phyloP scores from a whole-genome alignment of 805 yeast species.

The Barnettozyma wickerhamii region DNA sequence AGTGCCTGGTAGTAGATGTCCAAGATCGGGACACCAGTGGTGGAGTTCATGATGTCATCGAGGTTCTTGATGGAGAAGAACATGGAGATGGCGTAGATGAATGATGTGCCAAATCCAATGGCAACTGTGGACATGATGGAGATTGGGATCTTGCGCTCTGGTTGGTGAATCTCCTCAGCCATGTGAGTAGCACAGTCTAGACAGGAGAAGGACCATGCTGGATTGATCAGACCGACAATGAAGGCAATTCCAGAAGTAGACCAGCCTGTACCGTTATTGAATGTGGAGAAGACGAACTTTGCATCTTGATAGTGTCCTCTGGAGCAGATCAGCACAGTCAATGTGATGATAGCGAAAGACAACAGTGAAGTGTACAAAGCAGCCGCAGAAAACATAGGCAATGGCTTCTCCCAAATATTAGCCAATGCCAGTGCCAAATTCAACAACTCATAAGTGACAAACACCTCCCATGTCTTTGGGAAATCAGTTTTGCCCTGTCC shows the following conservation, averaged over 20 bases:
- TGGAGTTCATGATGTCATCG: conserved; percentile 41
- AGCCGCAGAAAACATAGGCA: conserved; percentile 46
- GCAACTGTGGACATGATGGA: conserved; percentile 60
- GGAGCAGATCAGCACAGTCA: conserved; percentile 48
- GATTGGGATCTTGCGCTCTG: conserved; percentile 53
- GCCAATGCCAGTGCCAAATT: conserved; percentile 40
- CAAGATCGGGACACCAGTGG: conserved; percentile 57
- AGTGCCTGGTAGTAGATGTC: conserved; percentile 61
- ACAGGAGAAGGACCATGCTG: conserved; percentile 67
- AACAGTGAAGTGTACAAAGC: conserved; percentile 49
- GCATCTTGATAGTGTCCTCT: conserved; percentile 49
- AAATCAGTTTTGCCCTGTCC: conserved; percentile 29
- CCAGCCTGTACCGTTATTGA: conserved; percentile 60
- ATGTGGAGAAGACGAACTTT: conserved; percentile 48
- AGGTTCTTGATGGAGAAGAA: conserved; percentile 55
- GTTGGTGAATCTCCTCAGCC: conserved; percentile 58
- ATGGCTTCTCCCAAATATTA: conserved; percentile 46
- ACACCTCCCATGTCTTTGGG: conserved; percentile 49
- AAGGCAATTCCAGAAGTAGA: conserved; percentile 53
- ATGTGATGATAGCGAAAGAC: conserved; percentile 50
- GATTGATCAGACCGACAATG: conserved; percentile 66
- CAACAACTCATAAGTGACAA: conserved; percentile 43
- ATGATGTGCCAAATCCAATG: conserved; percentile 60
- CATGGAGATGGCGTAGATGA: conserved; percentile 48
- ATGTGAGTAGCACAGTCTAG: conserved; percentile 69